Evolutionary conservation across 768 basidiomycete species (phyloP).

Genomic region (Podaxis sp.): DNA sequence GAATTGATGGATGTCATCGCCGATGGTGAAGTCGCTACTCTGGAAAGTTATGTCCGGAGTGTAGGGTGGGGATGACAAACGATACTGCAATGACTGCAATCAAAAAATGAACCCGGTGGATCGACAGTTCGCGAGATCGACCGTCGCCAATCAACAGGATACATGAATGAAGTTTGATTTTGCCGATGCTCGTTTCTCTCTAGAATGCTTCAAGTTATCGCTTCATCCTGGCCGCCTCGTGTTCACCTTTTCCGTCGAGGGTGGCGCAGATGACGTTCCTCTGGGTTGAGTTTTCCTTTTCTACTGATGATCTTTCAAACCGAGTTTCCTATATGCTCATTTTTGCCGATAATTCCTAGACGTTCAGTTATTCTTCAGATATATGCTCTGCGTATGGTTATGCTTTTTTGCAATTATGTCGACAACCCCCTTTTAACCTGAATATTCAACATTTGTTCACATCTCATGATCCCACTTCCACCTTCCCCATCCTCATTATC

Average conservation of each 20-base stretch:
- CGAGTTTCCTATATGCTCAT: not conserved
- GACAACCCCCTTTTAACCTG: not conserved
- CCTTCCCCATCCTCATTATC: not conserved
- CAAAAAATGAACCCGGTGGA: not conserved
- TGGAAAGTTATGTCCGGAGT: not conserved
- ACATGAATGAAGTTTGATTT: not conserved
- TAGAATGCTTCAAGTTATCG: not conserved
- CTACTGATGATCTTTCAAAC: not conserved
- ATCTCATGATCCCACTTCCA: not conserved
- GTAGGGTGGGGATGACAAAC: not conserved
- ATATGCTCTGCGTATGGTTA: not conserved
- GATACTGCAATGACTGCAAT: not conserved
- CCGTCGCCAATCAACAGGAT: not conserved
- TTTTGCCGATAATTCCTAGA: not conserved
- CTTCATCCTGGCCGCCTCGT: not conserved
- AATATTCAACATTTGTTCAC: not conserved
- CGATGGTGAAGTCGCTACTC: not conserved
- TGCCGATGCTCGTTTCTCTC: not conserved
- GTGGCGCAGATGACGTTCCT: not conserved
- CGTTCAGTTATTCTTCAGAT: slow-evolving; percentile 3
- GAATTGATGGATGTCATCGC: not conserved
- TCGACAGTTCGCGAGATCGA: slow-evolving; percentile 1
- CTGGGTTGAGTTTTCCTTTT: not conserved
- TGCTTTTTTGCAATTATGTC: not conserved
- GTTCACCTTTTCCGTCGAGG: not conserved